Evolutionary conservation across 345 rosid species (phyloP).

Genomic region (Reutealis trisperma): DNA sequence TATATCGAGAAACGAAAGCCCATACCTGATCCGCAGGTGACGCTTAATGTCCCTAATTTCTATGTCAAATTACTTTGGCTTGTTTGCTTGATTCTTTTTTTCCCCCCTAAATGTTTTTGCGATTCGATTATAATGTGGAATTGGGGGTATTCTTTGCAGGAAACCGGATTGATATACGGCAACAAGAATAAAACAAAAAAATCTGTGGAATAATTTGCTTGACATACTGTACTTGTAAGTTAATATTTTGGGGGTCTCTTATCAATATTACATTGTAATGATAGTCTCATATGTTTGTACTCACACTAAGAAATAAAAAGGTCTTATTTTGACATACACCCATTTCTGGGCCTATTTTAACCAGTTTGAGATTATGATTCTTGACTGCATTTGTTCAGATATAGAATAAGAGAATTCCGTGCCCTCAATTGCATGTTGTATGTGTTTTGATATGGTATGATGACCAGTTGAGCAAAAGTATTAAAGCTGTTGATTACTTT

Average conservation of each 20-base stretch:
- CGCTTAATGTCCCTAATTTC: not conserved
- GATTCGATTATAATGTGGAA: not conserved
- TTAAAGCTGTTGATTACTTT: not conserved
- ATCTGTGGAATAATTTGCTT: constrained; percentile 26
- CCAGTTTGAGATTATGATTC: not conserved
- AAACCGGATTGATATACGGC: constrained; percentile 70
- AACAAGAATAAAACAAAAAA: constrained; percentile 49
- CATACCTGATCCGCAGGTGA: constrained; percentile 84
- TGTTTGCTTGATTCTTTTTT: not conserved
- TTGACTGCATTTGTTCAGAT: not conserved
- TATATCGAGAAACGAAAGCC: constrained; percentile 76
- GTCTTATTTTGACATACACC: not conserved
- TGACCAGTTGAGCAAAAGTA: not conserved
- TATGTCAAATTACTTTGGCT: not conserved
- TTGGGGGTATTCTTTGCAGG: constrained; percentile 37
- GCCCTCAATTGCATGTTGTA: not conserved
- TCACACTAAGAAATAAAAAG: not conserved
- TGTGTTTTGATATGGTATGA: not conserved
- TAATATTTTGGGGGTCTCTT: not conserved
- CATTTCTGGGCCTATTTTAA: too few species aligned
- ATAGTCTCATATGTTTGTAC: not conserved
- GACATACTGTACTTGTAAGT: constrained; percentile 14
- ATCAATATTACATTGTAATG: not conserved
- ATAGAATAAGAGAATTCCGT: not conserved
- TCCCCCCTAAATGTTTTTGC: not conserved